These are phyloP conservation scores for Aristolochia contorta DNA, from an alignment of 164 flowering plant species.

Conservation along the genomic window DNA sequence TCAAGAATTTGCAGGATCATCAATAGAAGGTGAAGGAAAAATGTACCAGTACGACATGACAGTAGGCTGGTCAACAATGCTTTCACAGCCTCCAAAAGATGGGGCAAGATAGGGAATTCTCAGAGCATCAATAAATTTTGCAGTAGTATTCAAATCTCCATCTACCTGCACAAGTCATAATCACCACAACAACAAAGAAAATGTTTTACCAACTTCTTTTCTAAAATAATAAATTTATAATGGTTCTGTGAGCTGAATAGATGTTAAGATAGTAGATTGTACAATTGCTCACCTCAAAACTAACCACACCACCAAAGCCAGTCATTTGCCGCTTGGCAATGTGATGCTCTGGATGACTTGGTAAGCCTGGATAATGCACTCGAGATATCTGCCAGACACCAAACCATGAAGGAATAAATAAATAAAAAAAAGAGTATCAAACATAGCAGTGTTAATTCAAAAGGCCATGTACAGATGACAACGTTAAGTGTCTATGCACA, in stretches of 20 bases:
- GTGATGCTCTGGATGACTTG: conserved; percentile 86
- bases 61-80: conserved; percentile 95
- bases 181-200: background rate
- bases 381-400: conserved; percentile 46
- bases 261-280: background rate
- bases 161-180: conserved; percentile 40
- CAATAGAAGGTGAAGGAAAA: too few species aligned
- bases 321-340: conserved; percentile 83
- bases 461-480: too few species aligned
- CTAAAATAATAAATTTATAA: background rate
- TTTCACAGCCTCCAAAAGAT: conserved; percentile 96
- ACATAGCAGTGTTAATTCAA: too few species aligned
- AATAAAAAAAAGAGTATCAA: conserved; percentile 1
- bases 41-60: conserved; percentile 94
- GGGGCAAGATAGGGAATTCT: conserved; percentile 92
- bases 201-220: background rate
- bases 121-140: conserved; percentile 65
- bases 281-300: conserved; percentile 67
- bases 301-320: conserved; percentile 98
- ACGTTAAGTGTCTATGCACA: too few species aligned
- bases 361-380: conserved; percentile 88
- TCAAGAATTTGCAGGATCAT: too few species aligned
- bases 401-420: background rate
- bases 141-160: conserved; percentile 66
- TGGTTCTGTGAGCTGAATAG: too few species aligned